A percentile compares a stretch with the other conserved stretches of the same genome.
phyloP scores from a whole-genome alignment of 2,329 filamentous ascomycete species.

The Grosmannia clavigera region DNA sequence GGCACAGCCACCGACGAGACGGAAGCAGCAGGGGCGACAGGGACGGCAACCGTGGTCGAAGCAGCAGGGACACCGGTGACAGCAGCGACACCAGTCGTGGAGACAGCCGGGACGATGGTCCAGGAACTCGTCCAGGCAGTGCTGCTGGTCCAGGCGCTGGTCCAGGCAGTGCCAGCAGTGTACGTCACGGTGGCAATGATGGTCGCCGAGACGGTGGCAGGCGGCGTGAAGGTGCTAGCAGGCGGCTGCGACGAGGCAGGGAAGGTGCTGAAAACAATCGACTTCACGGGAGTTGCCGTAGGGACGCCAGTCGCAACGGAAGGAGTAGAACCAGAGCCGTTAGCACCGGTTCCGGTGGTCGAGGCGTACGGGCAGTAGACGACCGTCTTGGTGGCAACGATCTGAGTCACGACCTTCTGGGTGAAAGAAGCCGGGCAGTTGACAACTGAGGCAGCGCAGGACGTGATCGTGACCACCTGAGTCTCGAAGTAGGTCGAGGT shows the following conservation, averaged over 20 bases:
- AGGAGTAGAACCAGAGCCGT: slow-evolving; percentile 2
- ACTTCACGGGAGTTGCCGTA: slow-evolving; percentile 9
- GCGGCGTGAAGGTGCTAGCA: slow-evolving; percentile 13
- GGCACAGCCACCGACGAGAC: background rate
- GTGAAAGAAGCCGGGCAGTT: slow-evolving; percentile 20
- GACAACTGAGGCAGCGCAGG: slow-evolving; percentile 16
- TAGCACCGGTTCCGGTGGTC: slow-evolving; percentile 11
- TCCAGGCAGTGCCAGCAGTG: background rate
- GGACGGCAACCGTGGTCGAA: background rate
- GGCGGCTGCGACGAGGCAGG: slow-evolving; percentile 10
- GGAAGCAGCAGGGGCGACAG: background rate
- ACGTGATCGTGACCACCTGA: slow-evolving; percentile 18
- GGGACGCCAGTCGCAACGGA: slow-evolving; percentile 3
- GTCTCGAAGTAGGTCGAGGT: slow-evolving; percentile 17
- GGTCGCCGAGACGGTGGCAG: slow-evolving; percentile 3
- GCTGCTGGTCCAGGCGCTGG: background rate
- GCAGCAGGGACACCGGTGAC: too few relatives aligned
- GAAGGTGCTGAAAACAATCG: slow-evolving; percentile 13
- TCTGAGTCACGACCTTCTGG: slow-evolving; percentile 18
- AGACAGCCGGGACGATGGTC: background rate
- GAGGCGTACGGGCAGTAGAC: slow-evolving; percentile 10
- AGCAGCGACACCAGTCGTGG: too few relatives aligned
- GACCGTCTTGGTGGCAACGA: slow-evolving; percentile 15
- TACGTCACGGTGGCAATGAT: background rate
- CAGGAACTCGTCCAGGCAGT: background rate